phyloP scores from a whole-genome alignment of 1,284 basidiomycete genomes.

The Paramarasmius palmivorus region DNA sequence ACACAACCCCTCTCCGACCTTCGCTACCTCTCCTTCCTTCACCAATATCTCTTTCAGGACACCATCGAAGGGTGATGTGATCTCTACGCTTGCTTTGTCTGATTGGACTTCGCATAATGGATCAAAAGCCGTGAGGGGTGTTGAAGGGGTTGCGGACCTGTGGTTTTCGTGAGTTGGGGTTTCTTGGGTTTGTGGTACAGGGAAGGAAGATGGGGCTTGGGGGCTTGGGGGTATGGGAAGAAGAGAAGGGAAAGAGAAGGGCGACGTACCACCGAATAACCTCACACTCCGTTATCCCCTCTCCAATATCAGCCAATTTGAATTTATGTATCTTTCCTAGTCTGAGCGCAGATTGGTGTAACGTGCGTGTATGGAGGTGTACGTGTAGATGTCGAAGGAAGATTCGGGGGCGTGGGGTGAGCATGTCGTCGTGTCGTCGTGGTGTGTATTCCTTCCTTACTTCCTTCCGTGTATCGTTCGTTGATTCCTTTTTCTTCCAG shows the following conservation, averaged over 20 bases:
- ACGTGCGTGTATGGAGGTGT: too few relatives aligned
- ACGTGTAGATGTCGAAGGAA: too few relatives aligned
- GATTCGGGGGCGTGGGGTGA: too few relatives aligned
- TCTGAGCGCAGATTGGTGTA: too few relatives aligned
- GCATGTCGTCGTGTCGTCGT: too few relatives aligned
- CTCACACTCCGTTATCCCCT: slow-evolving; percentile 90
- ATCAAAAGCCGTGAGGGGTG: slow-evolving; percentile 86
- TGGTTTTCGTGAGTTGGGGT: neutral
- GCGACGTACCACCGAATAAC: slow-evolving; percentile 80
- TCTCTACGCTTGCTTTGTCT: slow-evolving; percentile 94
- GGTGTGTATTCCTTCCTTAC: too few relatives aligned
- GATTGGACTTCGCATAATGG: slow-evolving; percentile 91
- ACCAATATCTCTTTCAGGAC: slow-evolving; percentile 74
- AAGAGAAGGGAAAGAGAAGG: slow-evolving; percentile 22
- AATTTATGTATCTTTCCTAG: slow-evolving; percentile 75
- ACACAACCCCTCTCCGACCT: slow-evolving; percentile 85
- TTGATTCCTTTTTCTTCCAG: too few relatives aligned
- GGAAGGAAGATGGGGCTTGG: too few relatives aligned
- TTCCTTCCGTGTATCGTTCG: too few relatives aligned
- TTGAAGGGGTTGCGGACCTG: slow-evolving; percentile 43
- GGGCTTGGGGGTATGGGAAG: too few relatives aligned
- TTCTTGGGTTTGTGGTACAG: too few relatives aligned
- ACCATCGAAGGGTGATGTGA: slow-evolving; percentile 88
- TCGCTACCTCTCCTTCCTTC: slow-evolving; percentile 82
- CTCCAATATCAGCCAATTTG: slow-evolving; percentile 94